Percentiles rank a stretch among this genome's conserved stretches.
phyloP scores from a whole-genome alignment of 768 basidiomycete species.

The Paxillus involutus region DNA sequence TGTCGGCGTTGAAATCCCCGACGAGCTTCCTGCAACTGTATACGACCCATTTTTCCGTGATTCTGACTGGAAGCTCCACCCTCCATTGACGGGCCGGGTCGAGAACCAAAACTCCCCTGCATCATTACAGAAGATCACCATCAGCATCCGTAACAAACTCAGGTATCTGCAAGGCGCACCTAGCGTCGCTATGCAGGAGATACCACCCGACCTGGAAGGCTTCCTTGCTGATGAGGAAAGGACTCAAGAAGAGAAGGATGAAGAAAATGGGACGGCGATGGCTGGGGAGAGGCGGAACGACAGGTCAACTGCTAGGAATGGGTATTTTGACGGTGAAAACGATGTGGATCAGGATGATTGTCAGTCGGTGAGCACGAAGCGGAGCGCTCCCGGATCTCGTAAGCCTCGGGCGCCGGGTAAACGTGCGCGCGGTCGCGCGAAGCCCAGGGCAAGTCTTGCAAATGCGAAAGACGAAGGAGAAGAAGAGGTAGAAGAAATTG shows the following conservation, averaged over 20 bases:
- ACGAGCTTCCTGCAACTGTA: constrained; percentile 83
- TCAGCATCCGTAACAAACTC: constrained; percentile 82
- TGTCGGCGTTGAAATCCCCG: constrained; percentile 78
- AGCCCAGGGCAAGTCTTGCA: constrained; percentile 32
- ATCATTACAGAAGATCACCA: constrained; percentile 84
- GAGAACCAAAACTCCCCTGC: constrained; percentile 89
- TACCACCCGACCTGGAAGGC: constrained; percentile 87
- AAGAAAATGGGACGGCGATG: constrained; percentile 57
- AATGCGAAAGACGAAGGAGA: constrained; percentile 35
- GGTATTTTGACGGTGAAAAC: constrained; percentile 72
- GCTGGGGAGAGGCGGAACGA: constrained; percentile 56
- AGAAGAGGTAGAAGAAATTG: constrained; percentile 37
- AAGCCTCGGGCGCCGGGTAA: constrained; percentile 23
- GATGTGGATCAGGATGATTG: constrained; percentile 55
- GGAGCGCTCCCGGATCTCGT: constrained; percentile 12
- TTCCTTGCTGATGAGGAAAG: constrained; percentile 73
- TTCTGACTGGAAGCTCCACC: constrained; percentile 89
- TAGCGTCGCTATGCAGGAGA: constrained; percentile 95
- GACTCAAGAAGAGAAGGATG: constrained; percentile 66
- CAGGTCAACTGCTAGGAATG: constrained; percentile 55
- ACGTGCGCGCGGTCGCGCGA: constrained; percentile 31
- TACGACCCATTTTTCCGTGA: constrained; percentile 95
- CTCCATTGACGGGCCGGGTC: constrained; percentile 86
- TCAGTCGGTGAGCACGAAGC: constrained; percentile 24
- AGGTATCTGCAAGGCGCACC: constrained; percentile 94